Base-by-base conservation (phyloP, 208 protist genomes). In the Crithidia sp. region DNA sequence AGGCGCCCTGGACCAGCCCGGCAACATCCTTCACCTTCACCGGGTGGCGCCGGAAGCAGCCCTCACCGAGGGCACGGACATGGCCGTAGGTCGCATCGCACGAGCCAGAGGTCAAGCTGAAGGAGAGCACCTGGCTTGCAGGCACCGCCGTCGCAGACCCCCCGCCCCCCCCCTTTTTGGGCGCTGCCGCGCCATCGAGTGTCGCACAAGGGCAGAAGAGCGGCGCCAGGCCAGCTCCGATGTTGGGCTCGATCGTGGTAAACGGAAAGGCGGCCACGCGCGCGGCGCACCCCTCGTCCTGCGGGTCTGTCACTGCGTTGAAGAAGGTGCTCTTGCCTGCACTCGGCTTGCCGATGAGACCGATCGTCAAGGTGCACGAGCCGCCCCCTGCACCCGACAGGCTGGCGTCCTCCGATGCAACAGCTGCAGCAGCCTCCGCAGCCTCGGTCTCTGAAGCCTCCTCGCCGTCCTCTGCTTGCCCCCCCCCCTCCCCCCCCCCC, bases 251-350 rank as follows among this genome's bases (percentile, higher is more conserved):
- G 60, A 98, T 98, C 2, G 97, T 98, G 3, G 97, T 98, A 74
- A 98, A 98, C 2, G 97, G 97, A 58, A 96, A 95, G 5, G 94
- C 90, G 14, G 91, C 95, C 4, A 97, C 91, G 7, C 87, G 86
- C 52, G 97, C 97, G 8, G 85, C 94, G n/a, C 76, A 83, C 53
- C 76, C 81, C 80, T 93, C 93, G 59, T 69, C 83, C 28, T 83
- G 69, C 9, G 93, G 93, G 69, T 96, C 89, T 2, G 92, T 96
- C 53, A 96, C 79, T 56, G 95, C 95, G 80, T 98, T 98, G 77
- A 98, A 98, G 77, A 98, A 91, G 40, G 95, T 98, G 71, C 89
- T 96, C 83, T 98, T 98, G 49, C 96, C 96, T 14, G 92, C 87
- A 49, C 86, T 95, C 5, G 93, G 94, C 76, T 98, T 98, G 17